Evolutionary conservation across 1,284 basidiomycete genomes (phyloP).

Genomic region (Rhodotorula sp.): DNA sequence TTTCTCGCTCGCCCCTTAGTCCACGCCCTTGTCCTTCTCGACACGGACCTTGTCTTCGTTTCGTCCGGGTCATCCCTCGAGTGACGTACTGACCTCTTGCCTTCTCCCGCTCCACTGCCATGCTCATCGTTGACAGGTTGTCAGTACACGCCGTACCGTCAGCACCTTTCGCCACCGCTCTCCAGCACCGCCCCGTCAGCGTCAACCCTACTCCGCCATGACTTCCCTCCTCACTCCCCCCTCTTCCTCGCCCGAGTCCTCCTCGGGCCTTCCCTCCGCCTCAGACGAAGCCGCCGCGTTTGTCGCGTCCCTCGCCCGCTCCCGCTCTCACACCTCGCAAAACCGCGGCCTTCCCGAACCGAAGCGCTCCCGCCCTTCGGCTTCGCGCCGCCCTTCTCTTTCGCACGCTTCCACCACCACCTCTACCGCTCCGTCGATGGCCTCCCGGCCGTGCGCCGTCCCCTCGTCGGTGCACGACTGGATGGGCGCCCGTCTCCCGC

Average conservation of each 20-base stretch:
- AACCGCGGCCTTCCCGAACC: constrained; percentile 6
- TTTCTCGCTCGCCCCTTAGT: no score
- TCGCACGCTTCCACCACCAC: neutral
- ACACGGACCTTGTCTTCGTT: neutral
- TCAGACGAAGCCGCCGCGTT: constrained; percentile 4
- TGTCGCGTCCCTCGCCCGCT: constrained; percentile 12
- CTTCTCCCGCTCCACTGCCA: neutral
- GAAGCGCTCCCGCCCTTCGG: constrained; percentile 15
- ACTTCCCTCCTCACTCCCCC: constrained; percentile 2
- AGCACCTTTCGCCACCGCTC: neutral
- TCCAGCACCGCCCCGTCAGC: neutral
- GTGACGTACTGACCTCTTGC: neutral
- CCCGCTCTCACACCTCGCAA: neutral
- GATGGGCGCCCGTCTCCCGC: neutral
- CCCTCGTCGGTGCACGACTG: constrained; percentile 8
- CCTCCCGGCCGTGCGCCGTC: neutral
- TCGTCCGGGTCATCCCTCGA: neutral
- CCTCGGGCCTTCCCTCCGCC: neutral
- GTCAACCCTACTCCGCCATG: neutral
- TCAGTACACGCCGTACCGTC: no score
- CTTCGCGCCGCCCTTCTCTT: no score
- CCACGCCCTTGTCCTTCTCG: neutral
- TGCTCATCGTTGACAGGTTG: neutral
- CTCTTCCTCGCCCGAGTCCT: neutral
- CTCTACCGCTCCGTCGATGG: neutral